Evolutionary conservation across 2,329 filamentous ascomycete genomes (phyloP).

Genomic region (Talaromyces sp.): DNA sequence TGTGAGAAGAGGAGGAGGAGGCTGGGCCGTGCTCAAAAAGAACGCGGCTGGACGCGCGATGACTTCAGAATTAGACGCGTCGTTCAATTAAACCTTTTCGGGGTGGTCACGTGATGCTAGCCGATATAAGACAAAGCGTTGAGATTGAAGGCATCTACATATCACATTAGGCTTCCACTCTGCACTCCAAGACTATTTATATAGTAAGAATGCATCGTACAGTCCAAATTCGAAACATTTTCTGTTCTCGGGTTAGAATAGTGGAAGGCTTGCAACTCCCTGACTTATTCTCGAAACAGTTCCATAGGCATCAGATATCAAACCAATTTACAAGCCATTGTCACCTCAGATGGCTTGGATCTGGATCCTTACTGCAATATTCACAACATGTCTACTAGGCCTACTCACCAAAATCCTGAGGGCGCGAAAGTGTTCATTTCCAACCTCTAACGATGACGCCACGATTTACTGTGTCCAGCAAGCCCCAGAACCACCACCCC

Average conservation of each 20-base stretch:
- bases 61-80: conserved; percentile 22
- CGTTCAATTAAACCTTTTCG: conserved; percentile 27
- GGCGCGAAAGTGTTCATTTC: not conserved
- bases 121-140: not conserved
- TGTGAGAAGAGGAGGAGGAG: not conserved
- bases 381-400: not conserved
- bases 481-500: too few species aligned
- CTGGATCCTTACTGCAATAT: too few species aligned
- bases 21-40: conserved; percentile 20
- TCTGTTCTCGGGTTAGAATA: too few species aligned
- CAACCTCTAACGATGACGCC: not conserved
- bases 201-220: too few species aligned
- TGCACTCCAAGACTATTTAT: not conserved
- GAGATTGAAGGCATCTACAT: not conserved
- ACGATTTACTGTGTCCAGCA: not conserved
- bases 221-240: too few species aligned
- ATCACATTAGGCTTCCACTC: not conserved
- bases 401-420: not conserved
- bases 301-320: too few species aligned
- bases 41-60: conserved; percentile 27
- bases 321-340: too few species aligned
- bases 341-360: too few species aligned
- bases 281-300: too few species aligned
- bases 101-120: conserved; percentile 15
- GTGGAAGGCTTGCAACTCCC: too few species aligned